A percentile compares a stretch with the other conserved stretches of the same genome.
phyloP scores from a whole-genome alignment of 1,284 basidiomycete genomes.

The Sanghuangporus sanghuang region DNA sequence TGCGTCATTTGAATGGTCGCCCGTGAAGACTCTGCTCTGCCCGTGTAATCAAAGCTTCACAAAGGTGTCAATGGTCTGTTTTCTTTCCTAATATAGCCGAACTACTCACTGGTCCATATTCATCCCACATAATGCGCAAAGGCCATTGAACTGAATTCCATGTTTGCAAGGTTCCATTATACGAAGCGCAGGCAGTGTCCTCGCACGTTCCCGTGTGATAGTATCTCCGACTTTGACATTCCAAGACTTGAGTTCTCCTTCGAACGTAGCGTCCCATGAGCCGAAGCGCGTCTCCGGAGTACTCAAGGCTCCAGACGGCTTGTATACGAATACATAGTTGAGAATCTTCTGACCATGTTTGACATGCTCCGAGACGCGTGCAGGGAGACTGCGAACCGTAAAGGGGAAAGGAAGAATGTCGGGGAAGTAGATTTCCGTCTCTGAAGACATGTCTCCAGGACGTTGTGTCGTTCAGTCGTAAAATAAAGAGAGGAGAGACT shows the following conservation, averaged over 20 bases:
- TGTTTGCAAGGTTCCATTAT: slow-evolving; percentile 89
- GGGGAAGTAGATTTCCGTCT: slow-evolving; percentile 65
- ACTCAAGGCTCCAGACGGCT: slow-evolving; percentile 32
- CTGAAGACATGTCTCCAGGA: slow-evolving; percentile 11
- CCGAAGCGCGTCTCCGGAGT: slow-evolving; percentile 69
- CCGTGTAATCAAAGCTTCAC: slow-evolving; percentile 77
- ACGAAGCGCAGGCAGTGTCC: slow-evolving; percentile 53
- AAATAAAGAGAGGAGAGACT: background rate
- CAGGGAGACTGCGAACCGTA: slow-evolving; percentile 63
- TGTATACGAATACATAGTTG: slow-evolving; percentile 71
- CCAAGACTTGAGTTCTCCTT: slow-evolving; percentile 70
- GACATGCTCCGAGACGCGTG: slow-evolving; percentile 39
- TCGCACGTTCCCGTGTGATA: slow-evolving; percentile 51
- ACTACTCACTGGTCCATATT: slow-evolving; percentile 82
- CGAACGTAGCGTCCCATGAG: slow-evolving; percentile 82
- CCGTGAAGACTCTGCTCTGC: slow-evolving; percentile 74
- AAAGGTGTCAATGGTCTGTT: background rate
- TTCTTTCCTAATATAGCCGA: background rate
- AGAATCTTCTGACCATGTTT: slow-evolving; percentile 70
- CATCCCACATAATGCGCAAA: slow-evolving; percentile 92
- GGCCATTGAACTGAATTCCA: slow-evolving; percentile 85
- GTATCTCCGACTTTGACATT: slow-evolving; percentile 53
- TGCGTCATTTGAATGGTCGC: slow-evolving; percentile 86
- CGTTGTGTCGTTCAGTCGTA: background rate
- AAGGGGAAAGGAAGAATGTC: slow-evolving; percentile 74